Evolutionary conservation across 768 basidiomycete genomes (phyloP).

Genomic region (Russula dissimulans): DNA sequence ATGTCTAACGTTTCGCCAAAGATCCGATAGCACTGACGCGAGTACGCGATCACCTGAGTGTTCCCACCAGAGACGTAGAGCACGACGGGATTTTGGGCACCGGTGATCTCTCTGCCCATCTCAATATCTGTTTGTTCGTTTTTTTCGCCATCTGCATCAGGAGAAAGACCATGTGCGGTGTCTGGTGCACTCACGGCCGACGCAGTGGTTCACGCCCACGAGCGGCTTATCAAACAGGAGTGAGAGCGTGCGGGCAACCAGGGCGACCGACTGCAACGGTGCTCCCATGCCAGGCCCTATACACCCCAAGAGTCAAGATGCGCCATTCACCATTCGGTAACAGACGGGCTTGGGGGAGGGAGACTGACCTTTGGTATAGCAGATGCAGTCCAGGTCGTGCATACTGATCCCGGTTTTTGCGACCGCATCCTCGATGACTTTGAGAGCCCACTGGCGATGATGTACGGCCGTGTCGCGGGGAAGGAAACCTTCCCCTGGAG

Average conservation of each 20-base stretch:
- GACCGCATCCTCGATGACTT: conserved; percentile 72
- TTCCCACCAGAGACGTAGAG: conserved; percentile 98
- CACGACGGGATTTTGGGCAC: conserved; percentile 90
- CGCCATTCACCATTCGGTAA: too few relatives aligned
- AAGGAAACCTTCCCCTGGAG: conserved; percentile 95
- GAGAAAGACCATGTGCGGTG: background rate
- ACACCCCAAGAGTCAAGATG: background rate
- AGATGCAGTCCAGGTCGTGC: conserved; percentile 85
- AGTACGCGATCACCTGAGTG: conserved; percentile 98
- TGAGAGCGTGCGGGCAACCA: conserved; percentile 87
- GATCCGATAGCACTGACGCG: conserved; percentile 92
- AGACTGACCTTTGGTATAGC: conserved; percentile 83
- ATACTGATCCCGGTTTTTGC: conserved; percentile 58
- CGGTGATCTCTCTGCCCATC: conserved; percentile 94
- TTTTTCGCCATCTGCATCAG: background rate
- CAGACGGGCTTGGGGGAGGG: background rate
- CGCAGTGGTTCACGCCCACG: conserved; percentile 97
- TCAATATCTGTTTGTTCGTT: conserved; percentile 69
- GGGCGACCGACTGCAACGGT: conserved; percentile 87
- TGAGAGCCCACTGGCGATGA: conserved; percentile 86
- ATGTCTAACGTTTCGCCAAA: conserved; percentile 99
- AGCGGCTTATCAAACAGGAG: conserved; percentile 85
- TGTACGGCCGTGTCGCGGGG: conserved; percentile 93
- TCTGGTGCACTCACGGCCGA: conserved; percentile 65
- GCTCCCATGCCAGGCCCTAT: conserved; percentile 99